These are phyloP conservation scores for Naganishia kalamii DNA, from an alignment of 768 basidiomycete species.

Conservation along the genomic window DNA sequence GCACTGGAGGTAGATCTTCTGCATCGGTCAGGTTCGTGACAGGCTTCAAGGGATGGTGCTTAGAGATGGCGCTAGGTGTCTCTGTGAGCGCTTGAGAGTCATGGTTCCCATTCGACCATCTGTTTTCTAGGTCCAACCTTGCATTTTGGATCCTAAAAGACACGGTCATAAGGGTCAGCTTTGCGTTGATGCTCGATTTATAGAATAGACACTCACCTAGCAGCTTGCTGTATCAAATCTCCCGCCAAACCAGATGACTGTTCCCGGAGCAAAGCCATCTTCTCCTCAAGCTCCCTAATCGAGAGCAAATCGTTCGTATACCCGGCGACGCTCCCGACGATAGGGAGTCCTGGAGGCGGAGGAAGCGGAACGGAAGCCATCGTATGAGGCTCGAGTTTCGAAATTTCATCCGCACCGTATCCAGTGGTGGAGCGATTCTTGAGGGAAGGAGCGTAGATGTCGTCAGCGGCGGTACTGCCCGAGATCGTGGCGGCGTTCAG, in stretches of 20 bases:
- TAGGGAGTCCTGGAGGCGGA: neutral
- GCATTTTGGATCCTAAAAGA: constrained; percentile 6
- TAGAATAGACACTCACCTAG: neutral
- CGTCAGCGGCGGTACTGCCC: neutral
- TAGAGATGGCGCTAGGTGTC: too few relatives aligned
- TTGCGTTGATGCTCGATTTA: neutral
- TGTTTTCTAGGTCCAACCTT: neutral
- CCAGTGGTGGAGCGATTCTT: neutral
- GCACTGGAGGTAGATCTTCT: too few relatives aligned
- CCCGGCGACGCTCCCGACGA: neutral
- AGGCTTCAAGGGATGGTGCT: too few relatives aligned
- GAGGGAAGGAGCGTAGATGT: neutral
- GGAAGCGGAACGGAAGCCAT: neutral
- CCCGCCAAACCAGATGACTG: constrained; percentile 10
- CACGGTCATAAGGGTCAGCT: neutral
- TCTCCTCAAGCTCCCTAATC: constrained; percentile 1
- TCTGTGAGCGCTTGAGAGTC: too few relatives aligned
- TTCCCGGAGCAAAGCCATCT: neutral
- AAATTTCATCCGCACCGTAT: neutral
- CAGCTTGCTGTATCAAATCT: constrained; percentile 1
- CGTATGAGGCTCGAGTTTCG: neutral
- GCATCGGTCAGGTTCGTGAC: too few relatives aligned
- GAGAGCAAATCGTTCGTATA: constrained; percentile 1
- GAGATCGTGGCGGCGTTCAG: neutral
- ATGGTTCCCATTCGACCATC: neutral